phyloP scores from a whole-genome alignment of 129 eudicot genomes.

The Artemisia tridentata region DNA sequence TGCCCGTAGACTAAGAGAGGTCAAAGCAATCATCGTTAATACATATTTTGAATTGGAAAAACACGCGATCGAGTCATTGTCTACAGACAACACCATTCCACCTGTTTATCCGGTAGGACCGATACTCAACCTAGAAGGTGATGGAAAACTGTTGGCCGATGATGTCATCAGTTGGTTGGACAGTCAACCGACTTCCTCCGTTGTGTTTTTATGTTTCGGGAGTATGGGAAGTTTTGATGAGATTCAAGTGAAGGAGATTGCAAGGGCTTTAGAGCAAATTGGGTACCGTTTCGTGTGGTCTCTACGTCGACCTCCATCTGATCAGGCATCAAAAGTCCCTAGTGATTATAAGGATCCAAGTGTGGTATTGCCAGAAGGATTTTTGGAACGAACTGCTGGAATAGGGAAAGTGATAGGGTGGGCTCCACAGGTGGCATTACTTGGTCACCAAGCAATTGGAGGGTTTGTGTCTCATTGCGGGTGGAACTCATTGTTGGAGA shows the following conservation, averaged over 20 bases:
- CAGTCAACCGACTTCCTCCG: conserved; percentile 29
- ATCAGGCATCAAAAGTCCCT: neutral
- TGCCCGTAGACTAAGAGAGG: conserved; percentile 9
- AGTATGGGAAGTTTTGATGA: conserved; percentile 39
- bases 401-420: conserved; percentile 56
- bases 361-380: conserved; percentile 44
- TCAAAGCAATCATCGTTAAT: conserved; percentile 21
- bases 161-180: conserved; percentile 33
- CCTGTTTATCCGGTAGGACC: conserved; percentile 23
- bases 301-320: conserved; percentile 22
- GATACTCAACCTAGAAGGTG: conserved; percentile 6
- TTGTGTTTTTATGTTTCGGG: conserved; percentile 50
- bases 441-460: conserved; percentile 45
- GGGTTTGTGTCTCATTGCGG: conserved; percentile 65
- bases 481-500: conserved; percentile 64
- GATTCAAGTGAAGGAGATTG: conserved; percentile 44
- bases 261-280: conserved; percentile 33
- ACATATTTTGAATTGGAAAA: conserved; percentile 18
- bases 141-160: neutral
- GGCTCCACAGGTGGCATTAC: conserved; percentile 58
- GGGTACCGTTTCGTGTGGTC: conserved; percentile 42
- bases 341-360: conserved; percentile 25
- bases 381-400: conserved; percentile 42
- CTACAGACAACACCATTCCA: conserved; percentile 5
- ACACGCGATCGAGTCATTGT: conserved; percentile 15